phyloP scores from a whole-genome alignment of 2,329 filamentous ascomycete species.

The Herpotrichia juniperi region DNA sequence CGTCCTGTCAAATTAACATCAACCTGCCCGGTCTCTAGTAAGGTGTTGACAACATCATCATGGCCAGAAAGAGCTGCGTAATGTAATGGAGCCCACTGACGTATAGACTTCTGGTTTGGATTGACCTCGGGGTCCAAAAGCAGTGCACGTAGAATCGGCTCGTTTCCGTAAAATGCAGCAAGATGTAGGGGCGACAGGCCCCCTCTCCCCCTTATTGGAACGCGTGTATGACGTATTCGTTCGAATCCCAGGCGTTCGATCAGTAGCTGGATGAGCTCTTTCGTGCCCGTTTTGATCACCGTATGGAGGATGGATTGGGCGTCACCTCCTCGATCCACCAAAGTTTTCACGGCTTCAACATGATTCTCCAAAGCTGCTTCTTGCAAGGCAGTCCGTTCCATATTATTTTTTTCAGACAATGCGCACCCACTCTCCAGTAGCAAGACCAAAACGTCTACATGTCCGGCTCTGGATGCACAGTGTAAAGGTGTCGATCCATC shows the following conservation, averaged over 20 bases:
- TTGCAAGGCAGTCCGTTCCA: slow-evolving; percentile 6
- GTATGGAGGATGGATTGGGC: background rate
- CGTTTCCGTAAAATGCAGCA: background rate
- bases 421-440: slow-evolving; percentile 10
- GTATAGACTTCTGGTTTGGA: background rate
- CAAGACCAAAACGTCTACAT: background rate
- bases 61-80: slow-evolving; percentile 1
- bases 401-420: background rate
- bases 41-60: background rate
- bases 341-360: background rate
- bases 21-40: background rate
- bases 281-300: background rate
- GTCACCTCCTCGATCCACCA: background rate
- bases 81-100: background rate
- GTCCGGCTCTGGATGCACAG: slow-evolving; percentile 19
- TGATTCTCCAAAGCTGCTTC: slow-evolving; percentile 11
- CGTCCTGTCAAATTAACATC: background rate
- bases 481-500: slow-evolving; percentile 21
- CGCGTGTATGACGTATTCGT: background rate
- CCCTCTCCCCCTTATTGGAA: no score
- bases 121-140: background rate
- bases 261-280: background rate
- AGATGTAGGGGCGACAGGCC: background rate
- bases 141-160: background rate
- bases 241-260: background rate